A percentile compares a stretch with the other conserved stretches of the same genome.
Conservation (phyloP, 306 rosid species). For the Hylodesmum podocarpum region DNA sequence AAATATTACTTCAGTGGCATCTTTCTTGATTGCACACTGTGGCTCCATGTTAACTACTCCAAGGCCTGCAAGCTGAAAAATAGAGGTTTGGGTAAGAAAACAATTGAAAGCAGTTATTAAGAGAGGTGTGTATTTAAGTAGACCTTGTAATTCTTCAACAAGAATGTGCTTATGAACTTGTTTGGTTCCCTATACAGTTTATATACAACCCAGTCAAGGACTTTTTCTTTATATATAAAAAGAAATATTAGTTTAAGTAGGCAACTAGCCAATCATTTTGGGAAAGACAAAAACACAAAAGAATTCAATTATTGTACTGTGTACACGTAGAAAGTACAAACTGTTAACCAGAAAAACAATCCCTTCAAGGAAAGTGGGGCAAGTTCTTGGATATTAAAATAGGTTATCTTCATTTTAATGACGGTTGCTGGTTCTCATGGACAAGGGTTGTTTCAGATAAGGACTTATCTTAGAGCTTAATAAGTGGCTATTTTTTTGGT, state of each 20-base stretch:
- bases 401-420: not conserved
- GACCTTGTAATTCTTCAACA: not conserved
- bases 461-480: not conserved
- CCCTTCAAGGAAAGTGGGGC: not conserved
- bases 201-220: not conserved
- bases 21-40: constrained; percentile 63
- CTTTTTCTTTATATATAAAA: not conserved
- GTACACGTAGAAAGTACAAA: not conserved
- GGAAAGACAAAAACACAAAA: not conserved
- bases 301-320: not conserved
- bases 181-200: not conserved
- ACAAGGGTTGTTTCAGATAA: constrained; percentile 15
- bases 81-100: not conserved
- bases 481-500: constrained; percentile 12
- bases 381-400: not conserved
- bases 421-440: not conserved
- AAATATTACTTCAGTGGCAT: constrained; percentile 63
- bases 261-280: not conserved
- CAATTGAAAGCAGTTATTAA: not conserved
- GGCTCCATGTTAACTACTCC: constrained; percentile 49
- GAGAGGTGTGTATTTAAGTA: not conserved
- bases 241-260: not conserved
- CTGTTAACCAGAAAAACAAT: not conserved
- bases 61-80: constrained; percentile 9
- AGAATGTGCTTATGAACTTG: too few species aligned